Percentiles rank a stretch among this genome's conserved stretches.
phyloP scores from a whole-genome alignment of 805 yeast genomes.

The Ogataea dorogensis region DNA sequence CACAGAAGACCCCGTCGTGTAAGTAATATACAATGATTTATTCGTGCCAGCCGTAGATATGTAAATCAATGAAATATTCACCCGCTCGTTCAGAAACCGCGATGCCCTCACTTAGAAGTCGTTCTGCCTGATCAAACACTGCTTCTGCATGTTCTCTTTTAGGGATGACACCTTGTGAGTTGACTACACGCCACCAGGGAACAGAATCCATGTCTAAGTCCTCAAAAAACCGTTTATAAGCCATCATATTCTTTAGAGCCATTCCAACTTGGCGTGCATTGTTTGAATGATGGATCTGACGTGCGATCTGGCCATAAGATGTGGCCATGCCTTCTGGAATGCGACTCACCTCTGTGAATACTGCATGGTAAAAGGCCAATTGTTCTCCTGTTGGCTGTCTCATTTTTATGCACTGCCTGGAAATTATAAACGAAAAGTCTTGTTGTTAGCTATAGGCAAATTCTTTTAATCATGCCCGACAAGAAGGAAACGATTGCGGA shows the following conservation, averaged over 20 bases:
- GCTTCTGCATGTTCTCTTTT: constrained; percentile 44
- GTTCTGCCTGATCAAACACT: constrained; percentile 45
- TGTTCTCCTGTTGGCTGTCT: constrained; percentile 35
- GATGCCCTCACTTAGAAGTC: constrained; percentile 49
- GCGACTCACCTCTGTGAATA: constrained; percentile 49
- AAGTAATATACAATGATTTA: constrained; percentile 4
- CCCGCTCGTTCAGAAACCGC: constrained; percentile 33
- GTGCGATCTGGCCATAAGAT: constrained; percentile 74
- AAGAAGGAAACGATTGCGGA: constrained; percentile 34
- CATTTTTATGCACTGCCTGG: constrained; percentile 35
- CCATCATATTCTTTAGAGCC: constrained; percentile 56
- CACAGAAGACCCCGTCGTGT: constrained; percentile 4
- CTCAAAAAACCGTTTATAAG: constrained; percentile 13
- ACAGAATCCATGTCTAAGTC: constrained; percentile 38
- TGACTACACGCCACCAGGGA: constrained; percentile 83
- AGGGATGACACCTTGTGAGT: constrained; percentile 62
- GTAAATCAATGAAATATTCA: constrained; percentile 40
- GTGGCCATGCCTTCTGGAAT: constrained; percentile 67
- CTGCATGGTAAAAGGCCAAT: constrained; percentile 52
- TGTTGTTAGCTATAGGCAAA: constrained; percentile 7
- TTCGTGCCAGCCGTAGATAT: constrained; percentile 61
- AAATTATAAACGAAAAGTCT: constrained; percentile 5
- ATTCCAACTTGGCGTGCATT: constrained; percentile 76
- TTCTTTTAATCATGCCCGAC: constrained; percentile 6
- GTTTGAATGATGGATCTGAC: constrained; percentile 56